Conservation (phyloP, 805 yeast genomes). For the Candida methanosorbosa region DNA sequence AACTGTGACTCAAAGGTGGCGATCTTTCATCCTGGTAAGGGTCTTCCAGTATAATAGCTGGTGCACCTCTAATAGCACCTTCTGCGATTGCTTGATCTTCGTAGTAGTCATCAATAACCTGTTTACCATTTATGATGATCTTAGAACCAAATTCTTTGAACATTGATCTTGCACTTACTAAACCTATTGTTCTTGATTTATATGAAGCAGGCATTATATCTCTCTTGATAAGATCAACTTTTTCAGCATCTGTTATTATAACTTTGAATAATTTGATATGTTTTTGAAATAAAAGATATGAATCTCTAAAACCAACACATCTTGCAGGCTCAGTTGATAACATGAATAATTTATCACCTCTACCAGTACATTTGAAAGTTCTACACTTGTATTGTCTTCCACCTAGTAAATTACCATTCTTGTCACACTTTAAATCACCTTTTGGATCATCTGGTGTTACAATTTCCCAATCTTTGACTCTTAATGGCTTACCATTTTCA, state of each 20-base stretch:
- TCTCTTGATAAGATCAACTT: constrained; percentile 71
- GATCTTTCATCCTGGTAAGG: constrained; percentile 4
- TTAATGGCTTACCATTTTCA: constrained; percentile 59
- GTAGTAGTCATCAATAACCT: constrained; percentile 83
- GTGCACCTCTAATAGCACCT: constrained; percentile 66
- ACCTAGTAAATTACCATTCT: constrained; percentile 57
- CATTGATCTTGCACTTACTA: constrained; percentile 85
- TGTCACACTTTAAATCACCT: constrained; percentile 69
- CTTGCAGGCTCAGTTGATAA: constrained; percentile 95
- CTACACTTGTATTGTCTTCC: constrained; percentile 69
- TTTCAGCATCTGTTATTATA: constrained; percentile 67
- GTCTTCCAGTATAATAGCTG: constrained; percentile 17
- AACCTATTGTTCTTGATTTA: constrained; percentile 81
- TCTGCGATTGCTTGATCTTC: constrained; percentile 47
- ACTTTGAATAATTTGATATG: constrained; percentile 71
- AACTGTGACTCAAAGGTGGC: constrained; percentile 1
- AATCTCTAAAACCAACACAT: constrained; percentile 88
- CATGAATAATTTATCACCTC: constrained; percentile 75
- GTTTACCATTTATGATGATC: constrained; percentile 69
- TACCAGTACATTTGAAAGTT: constrained; percentile 53
- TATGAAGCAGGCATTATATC: constrained; percentile 83
- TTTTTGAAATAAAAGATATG: constrained; percentile 81
- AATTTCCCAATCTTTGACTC: constrained; percentile 68
- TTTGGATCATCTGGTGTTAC: constrained; percentile 66
- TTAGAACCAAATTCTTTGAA: constrained; percentile 89